These are phyloP conservation scores for Penicillium sp. DNA, from an alignment of 2,329 filamentous ascomycete genomes.

Conservation along the genomic window DNA sequence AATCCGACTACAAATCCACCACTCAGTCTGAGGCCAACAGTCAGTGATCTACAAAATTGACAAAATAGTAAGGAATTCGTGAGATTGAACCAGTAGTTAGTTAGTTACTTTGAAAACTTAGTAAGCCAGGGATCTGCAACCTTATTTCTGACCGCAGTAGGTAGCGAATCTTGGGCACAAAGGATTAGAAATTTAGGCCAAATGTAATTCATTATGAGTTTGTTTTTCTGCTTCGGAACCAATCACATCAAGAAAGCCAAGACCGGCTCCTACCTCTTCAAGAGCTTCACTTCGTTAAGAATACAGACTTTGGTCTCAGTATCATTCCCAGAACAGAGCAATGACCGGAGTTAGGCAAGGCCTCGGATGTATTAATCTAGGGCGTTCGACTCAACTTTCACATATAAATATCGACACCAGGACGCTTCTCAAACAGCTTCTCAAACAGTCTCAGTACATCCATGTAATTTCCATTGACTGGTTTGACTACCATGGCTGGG, in stretches of 20 bases:
- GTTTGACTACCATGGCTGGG: constrained; percentile 24
- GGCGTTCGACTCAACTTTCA: neutral
- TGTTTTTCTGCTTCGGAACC: neutral
- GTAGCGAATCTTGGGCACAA: neutral
- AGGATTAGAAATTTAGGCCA: neutral
- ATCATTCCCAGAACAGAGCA: neutral
- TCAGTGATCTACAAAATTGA: neutral
- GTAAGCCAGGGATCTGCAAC: neutral
- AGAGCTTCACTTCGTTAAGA: neutral
- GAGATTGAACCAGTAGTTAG: too few species aligned
- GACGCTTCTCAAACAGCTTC: neutral
- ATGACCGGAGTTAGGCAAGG: constrained; percentile 2
- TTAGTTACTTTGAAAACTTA: neutral
- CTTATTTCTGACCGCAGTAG: neutral
- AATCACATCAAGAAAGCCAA: neutral
- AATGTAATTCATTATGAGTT: neutral
- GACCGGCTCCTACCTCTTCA: neutral
- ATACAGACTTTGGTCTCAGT: neutral
- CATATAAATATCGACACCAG: neutral
- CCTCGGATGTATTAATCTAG: neutral
- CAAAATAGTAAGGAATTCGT: neutral
- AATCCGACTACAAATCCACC: neutral
- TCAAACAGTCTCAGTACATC: neutral
- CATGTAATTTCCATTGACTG: neutral
- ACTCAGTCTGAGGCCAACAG: neutral